Evolutionary conservation across 2,329 filamentous ascomycete species (phyloP).

Genomic region (Pseudogymnoascus sp.): DNA sequence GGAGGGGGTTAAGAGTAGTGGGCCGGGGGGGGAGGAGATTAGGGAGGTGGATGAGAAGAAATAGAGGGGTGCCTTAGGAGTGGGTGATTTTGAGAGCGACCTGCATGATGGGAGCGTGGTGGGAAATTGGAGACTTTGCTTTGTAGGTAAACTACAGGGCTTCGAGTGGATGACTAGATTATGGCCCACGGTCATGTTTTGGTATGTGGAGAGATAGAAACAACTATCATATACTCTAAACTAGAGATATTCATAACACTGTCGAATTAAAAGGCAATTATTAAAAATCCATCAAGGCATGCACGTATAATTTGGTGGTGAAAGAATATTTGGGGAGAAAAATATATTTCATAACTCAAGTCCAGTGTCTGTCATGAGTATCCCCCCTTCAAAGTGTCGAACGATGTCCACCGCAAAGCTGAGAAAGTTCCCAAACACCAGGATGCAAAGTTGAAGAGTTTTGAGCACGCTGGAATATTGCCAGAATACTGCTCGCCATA

Average conservation of each 20-base stretch:
- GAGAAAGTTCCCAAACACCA: not conserved
- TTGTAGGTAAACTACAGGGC: not conserved
- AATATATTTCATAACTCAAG: not conserved
- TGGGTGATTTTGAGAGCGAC: not conserved
- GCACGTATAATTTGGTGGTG: not conserved
- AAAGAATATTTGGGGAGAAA: not conserved
- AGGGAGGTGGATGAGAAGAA: constrained; percentile 14
- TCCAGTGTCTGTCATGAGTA: not conserved
- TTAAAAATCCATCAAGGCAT: not conserved
- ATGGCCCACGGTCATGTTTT: not conserved
- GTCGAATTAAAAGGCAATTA: not conserved
- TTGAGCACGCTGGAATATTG: not conserved
- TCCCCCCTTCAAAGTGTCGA: not conserved
- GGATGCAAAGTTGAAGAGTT: not conserved
- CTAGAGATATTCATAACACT: not conserved
- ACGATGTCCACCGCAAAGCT: not conserved
- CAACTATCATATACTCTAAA: not conserved
- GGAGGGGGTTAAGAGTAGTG: constrained; percentile 14
- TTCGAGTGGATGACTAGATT: not conserved
- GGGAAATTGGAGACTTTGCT: not conserved
- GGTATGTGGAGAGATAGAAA: not conserved
- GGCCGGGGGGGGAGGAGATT: constrained; percentile 23
- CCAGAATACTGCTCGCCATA: not conserved
- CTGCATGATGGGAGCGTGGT: not conserved
- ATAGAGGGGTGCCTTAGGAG: not conserved